phyloP scores from a whole-genome alignment of 1,284 basidiomycete species.

The Cutaneotrichosporon mucoides region DNA sequence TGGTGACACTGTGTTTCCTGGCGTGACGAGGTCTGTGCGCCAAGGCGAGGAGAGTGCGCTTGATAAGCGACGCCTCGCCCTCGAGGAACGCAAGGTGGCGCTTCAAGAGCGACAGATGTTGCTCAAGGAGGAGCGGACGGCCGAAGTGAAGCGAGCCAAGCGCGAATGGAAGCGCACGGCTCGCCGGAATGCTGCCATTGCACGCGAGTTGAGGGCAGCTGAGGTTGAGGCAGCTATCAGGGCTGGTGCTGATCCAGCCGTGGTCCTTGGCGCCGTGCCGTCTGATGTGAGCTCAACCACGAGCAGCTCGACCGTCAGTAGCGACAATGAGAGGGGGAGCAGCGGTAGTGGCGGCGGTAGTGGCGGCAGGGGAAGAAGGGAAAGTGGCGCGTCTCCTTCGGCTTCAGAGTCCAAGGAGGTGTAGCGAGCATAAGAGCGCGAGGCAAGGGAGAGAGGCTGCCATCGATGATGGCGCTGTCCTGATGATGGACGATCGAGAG shows the following conservation, averaged over 20 bases:
- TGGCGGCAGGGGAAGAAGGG: background rate
- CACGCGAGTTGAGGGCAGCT: background rate
- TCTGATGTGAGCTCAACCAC: background rate
- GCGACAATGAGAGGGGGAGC: background rate
- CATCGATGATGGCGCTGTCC: no score
- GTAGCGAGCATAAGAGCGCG: no score
- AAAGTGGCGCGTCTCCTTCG: background rate
- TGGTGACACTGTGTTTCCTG: conserved; percentile 1
- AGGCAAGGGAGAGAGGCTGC: no score
- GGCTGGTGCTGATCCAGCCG: background rate
- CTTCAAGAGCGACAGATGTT: conserved; percentile 11
- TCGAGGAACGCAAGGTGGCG: conserved; percentile 11
- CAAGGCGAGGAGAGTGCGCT: background rate
- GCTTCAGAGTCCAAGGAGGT: no score
- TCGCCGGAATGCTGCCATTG: conserved; percentile 3
- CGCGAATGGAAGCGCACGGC: conserved; percentile 6
- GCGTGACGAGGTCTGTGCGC: background rate
- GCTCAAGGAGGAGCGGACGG: conserved; percentile 7
- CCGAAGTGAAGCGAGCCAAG: conserved; percentile 5
- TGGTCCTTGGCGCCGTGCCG: background rate
- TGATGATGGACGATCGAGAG: no score
- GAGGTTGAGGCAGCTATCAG: background rate
- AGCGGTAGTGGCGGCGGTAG: background rate
- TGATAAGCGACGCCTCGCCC: background rate
- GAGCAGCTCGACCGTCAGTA: background rate